Evolutionary conservation across 2,329 filamentous ascomycete genomes (phyloP), one percentile per base, ranked within the genome.

Genomic region (Exophiala calicioides): DNA sequence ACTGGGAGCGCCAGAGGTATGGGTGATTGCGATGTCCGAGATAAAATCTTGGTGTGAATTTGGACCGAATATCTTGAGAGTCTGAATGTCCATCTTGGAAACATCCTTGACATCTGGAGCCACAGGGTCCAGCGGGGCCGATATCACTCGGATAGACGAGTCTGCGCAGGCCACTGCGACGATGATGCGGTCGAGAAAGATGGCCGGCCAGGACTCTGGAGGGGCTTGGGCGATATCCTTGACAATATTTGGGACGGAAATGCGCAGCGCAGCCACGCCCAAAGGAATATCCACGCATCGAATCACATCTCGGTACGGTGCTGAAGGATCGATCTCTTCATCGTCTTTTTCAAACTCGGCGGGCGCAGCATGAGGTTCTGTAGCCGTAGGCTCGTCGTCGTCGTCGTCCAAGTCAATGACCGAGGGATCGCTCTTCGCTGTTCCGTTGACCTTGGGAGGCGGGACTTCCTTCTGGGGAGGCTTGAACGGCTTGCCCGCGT

Each of bases 321-420:
- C 68, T 13, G 75, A 72, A 18, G 76, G 71, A 52, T 83, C 78
- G n/a, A 77, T 64, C 59, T 83, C 80, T 29, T 77, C 74, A 43
- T 82, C 78, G 30, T 79, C 73, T 0, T 72, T 63, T 49, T 79
- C 74, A 41, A 79, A 80, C 10, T 75, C 65, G 27, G 68, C 59
- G 4, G 44, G 53, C 3, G 58, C 46, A 5, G 55, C 52, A 24
- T 58, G 55, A 23, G 50, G 44, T 31, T 60, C 36, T 52, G 15
- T 24, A 13, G 41, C 3, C 12, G 64, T 44, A 58, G 67, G 78
- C 27, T 81, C 77, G 53, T 74, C 72, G 31, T 73, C 72, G 36
- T 80, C 78, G 29, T 81, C 77, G 53, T 78, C 76, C 2, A 75
- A 77, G 58, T 80, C 76, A 50, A 79, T 72, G 34, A 80, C 73